These are phyloP conservation scores for Mortierella sp. DNA, from an alignment of 371 early-diverging fungal genomes.

Conservation along the genomic window DNA sequence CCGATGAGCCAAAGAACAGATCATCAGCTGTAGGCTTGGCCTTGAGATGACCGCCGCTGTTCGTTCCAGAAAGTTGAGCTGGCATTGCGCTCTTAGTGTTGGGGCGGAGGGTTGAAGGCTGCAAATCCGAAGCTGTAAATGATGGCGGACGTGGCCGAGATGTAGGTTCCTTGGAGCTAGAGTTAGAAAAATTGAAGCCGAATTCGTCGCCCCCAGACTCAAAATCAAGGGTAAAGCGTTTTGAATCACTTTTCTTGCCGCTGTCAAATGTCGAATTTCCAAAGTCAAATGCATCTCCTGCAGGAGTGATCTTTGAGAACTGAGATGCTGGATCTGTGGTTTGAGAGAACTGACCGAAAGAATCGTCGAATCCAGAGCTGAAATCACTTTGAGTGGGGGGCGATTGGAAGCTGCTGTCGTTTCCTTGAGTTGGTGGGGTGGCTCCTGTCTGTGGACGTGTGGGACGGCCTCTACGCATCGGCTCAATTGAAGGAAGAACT, in stretches of 20 bases:
- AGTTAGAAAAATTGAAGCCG: constrained; percentile 27
- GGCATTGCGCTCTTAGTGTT: constrained; percentile 18
- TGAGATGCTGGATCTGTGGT: constrained; percentile 27
- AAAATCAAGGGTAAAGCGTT: constrained; percentile 36
- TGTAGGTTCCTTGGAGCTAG: neutral
- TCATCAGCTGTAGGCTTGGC: constrained; percentile 37
- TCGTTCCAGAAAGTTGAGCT: constrained; percentile 23
- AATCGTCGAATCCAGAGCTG: constrained; percentile 50
- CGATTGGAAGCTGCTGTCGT: neutral
- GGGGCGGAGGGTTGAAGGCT: neutral
- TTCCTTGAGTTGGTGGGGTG: constrained; percentile 2
- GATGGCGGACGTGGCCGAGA: constrained; percentile 25
- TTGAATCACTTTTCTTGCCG: constrained; percentile 12
- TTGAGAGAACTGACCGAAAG: constrained; percentile 39
- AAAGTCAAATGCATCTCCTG: constrained; percentile 47
- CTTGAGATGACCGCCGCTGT: neutral
- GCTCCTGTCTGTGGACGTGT: constrained; percentile 50
- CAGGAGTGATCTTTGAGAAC: constrained; percentile 36
- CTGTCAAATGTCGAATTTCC: constrained; percentile 10
- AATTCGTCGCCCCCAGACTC: constrained; percentile 30
- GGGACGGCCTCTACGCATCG: constrained; percentile 84
- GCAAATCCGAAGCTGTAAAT: neutral
- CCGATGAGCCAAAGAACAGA: constrained; percentile 28
- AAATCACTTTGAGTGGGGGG: constrained; percentile 15
- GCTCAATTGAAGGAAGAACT: constrained; percentile 66